Evolutionary conservation across 2,329 filamentous ascomycete genomes (phyloP), one percentile per base, ranked within the genome.

Genomic region (Aspergillus ochraceus): DNA sequence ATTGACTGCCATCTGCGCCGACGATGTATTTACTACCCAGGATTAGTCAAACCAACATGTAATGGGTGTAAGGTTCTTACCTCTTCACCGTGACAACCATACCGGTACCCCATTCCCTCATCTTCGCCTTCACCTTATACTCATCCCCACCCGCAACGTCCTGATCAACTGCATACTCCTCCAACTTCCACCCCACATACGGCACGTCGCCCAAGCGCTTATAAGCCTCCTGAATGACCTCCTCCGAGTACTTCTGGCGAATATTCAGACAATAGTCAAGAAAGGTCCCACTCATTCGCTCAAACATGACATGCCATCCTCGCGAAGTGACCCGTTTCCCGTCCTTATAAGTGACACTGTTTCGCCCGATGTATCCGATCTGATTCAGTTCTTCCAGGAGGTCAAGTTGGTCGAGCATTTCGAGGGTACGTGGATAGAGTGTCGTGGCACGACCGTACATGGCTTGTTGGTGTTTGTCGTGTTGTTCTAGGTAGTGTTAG

Each of bases 351-450:
- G 66, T 63, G 3, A 79, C 57, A 46, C 80, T 69, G 6, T 65
- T 62, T 9, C 65, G 60, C 42, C 59, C 61, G 5, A 59, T 59
- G 17, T 64, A 68, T 1, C 66, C 65, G 11, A 63, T 52, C 90
- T 46, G 88, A 89, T 64, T 94, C 89, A 52, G 91, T 89, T 70
- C 60, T 5, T 74, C 65, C 22, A 74, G 65, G 22, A 77, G 61
- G 4, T 70, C 68, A 59, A 83, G 74, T 49, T 81, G 80, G 54
- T 76, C 75, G 36, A 82, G 72, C 42, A 81, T 73, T 67, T 84
- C 81, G 4, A 80, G 64, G 1, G 77, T 80, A 10, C 81, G 76
- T 9, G 79, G 71, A 42, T 82, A 81, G 3, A 83, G 62, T 2
- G 77, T 72, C 2, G 82, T 69, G 17, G 70, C 64, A n/a, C 70